A percentile compares a stretch with the other conserved stretches of the same genome.
Evolutionary conservation across 495 filamentous ascomycete genomes (phyloP).

Genomic region (Acidiella bohemica): DNA sequence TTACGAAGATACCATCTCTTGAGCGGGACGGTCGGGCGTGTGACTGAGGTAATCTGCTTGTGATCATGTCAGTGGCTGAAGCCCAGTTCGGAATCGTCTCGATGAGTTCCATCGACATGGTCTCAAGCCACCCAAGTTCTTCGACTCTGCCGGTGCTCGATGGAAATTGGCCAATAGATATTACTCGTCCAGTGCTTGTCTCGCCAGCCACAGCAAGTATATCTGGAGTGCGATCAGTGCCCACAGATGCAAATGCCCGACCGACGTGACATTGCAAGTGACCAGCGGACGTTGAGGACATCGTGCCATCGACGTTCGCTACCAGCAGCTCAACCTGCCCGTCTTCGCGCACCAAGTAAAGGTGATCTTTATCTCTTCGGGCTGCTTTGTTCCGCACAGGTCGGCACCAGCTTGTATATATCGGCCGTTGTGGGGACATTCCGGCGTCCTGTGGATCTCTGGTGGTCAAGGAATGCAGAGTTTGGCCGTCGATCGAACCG

Average conservation of each 20-base stretch:
- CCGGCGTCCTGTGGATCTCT: conserved; percentile 12
- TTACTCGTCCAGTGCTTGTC: conserved; percentile 49
- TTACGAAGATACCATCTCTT: conserved; percentile 21
- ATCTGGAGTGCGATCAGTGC: conserved; percentile 45
- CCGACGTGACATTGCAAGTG: conserved; percentile 49
- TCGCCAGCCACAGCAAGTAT: conserved; percentile 70
- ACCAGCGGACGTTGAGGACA: conserved; percentile 32
- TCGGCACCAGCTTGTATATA: conserved; percentile 27
- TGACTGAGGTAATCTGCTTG: conserved; percentile 23
- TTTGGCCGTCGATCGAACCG: background rate
- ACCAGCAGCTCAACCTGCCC: conserved; percentile 21
- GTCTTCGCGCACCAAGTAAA: conserved; percentile 36
- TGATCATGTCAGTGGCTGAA: conserved; percentile 50
- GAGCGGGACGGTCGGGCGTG: conserved; percentile 1
- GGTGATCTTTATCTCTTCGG: conserved; percentile 17
- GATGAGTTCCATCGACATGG: conserved; percentile 33
- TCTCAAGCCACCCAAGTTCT: conserved; percentile 17
- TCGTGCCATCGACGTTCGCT: conserved; percentile 31
- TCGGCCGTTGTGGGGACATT: conserved; percentile 14
- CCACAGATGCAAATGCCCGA: conserved; percentile 50
- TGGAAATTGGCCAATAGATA: conserved; percentile 8
- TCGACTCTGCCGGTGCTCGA: conserved; percentile 33
- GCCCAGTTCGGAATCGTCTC: conserved; percentile 72
- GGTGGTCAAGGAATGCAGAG: too few species aligned
- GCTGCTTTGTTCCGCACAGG: conserved; percentile 3